These are phyloP conservation scores for Boletus vermiculosoides DNA, from an alignment of 768 basidiomycete genomes.

Conservation along the genomic window DNA sequence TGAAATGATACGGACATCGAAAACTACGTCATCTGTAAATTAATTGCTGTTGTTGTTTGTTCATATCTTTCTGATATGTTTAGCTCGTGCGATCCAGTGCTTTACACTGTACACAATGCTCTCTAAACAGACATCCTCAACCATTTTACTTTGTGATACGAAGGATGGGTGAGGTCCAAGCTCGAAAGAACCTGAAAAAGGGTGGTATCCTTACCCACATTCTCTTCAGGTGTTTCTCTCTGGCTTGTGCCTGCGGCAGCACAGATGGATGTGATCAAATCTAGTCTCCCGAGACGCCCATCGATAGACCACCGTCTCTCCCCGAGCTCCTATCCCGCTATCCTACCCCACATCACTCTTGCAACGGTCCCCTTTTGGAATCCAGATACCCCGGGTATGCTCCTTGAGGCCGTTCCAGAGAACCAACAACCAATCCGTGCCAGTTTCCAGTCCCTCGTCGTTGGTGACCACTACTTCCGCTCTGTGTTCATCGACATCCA, in stretches of 20 bases:
- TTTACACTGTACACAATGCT: no score
- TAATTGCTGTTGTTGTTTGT: background rate
- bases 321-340: slow-evolving; percentile 52
- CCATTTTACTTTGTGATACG: background rate
- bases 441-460: slow-evolving; percentile 52
- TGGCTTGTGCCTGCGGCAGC: slow-evolving; percentile 66
- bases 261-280: slow-evolving; percentile 44
- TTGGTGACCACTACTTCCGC: slow-evolving; percentile 65
- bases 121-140: background rate
- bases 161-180: slow-evolving; percentile 24
- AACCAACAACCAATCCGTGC: slow-evolving; percentile 38
- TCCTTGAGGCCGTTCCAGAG: slow-evolving; percentile 42
- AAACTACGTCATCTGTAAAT: slow-evolving; percentile 8
- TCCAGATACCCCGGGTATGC: slow-evolving; percentile 10
- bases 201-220: background rate
- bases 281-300: slow-evolving; percentile 45
- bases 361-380: slow-evolving; percentile 37
- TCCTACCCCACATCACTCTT: slow-evolving; percentile 74
- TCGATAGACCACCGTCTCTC: slow-evolving; percentile 18
- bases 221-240: slow-evolving; percentile 50
- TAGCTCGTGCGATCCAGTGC: background rate
- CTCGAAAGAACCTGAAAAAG: background rate
- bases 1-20: background rate
- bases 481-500: slow-evolving; percentile 61
- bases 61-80: background rate